These are phyloP conservation scores for Periglandula ipomoeae DNA, from an alignment of 2,329 filamentous ascomycete species.

Conservation along the genomic window DNA sequence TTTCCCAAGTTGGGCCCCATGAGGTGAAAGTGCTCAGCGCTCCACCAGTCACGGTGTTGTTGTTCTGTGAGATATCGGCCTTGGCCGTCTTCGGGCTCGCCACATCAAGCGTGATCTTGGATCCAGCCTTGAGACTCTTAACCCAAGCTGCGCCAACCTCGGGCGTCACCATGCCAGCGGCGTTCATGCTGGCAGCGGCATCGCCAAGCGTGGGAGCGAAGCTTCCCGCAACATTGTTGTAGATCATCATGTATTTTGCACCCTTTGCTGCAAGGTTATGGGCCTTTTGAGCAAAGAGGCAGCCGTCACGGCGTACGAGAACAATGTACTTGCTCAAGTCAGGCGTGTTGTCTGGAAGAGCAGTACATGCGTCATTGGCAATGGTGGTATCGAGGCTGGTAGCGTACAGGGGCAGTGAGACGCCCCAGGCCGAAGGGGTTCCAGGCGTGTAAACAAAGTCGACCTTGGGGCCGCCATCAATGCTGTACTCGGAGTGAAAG, in stretches of 20 bases:
- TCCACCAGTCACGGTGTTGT: conserved; percentile 32
- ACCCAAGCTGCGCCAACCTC: conserved; percentile 36
- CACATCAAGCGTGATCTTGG: conserved; percentile 35
- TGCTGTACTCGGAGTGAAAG: conserved; percentile 30
- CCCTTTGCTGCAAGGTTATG: conserved; percentile 43
- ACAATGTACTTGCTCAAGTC: conserved; percentile 50
- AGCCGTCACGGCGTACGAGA: conserved; percentile 49
- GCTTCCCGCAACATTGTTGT: conserved; percentile 39
- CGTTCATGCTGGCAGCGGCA: conserved; percentile 19
- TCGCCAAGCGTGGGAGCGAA: conserved; percentile 22
- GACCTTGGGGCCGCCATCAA: conserved; percentile 31
- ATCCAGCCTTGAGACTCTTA: conserved; percentile 30
- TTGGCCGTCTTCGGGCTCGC: conserved; percentile 26
- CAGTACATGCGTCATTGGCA: conserved; percentile 39
- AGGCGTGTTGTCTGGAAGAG: conserved; percentile 43
- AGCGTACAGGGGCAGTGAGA: conserved; percentile 40
- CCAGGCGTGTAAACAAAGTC: conserved; percentile 31
- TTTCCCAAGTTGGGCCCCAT: conserved; percentile 54
- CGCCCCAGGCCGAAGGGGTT: conserved; percentile 33
- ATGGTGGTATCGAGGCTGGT: conserved; percentile 39
- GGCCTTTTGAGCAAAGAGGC: conserved; percentile 45
- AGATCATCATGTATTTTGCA: conserved; percentile 52
- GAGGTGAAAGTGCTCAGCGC: conserved; percentile 43
- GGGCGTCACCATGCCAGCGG: conserved; percentile 32
- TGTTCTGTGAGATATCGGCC: conserved; percentile 22